Base-by-base conservation (phyloP, 345 rosid genomes). In the Gossypium herbaceum region DNA sequence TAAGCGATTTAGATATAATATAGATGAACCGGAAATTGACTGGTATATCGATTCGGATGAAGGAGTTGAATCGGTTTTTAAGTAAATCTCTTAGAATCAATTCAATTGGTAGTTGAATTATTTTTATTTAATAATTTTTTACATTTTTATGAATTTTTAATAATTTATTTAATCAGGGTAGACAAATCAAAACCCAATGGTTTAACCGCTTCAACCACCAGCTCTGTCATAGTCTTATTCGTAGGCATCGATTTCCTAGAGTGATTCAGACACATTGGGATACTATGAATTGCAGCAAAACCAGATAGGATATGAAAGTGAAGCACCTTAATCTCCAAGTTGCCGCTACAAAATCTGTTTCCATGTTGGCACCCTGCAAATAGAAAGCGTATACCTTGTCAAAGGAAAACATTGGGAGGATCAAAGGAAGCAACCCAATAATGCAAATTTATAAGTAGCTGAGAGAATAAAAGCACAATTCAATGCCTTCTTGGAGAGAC, bases 321-420 rank as follows among this genome's bases (percentile, higher is more conserved):
- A 75, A 80, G 66, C 75, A 92, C 98, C 98, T 89, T 74, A 94
- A 85, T 74, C 87, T 88, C 97, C 98, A 94, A 7, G 84, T 81
- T 10, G 94, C 96, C 55, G 44, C 79, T 55, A 94, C 87, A 79
- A 48, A 83, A 63, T 73, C 73, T 68, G 72, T 73, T 79, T 75
- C 60, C 19, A 72, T 51, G 3, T 66, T 59, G 43, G 59, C 83
- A 52, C 76, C 79, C 86, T 84, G 84, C 79, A 68, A 12, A 10
- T 52, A 65, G 41, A 73, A 72, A 66, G 22, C 71, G 79, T 68
- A 70, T 61, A 12, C 74, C 22, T 54, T 50, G 56, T 19, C 29
- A 19, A 51, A 66, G 70, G 12, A 66, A 66, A 44, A 43, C n/a
- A 12, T 66, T 5, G 70, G 54, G 68, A 41, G 56, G 69, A 65